These are phyloP conservation scores for Quercus phellos DNA, from an alignment of 331 rosid species.

Conservation along the genomic window DNA sequence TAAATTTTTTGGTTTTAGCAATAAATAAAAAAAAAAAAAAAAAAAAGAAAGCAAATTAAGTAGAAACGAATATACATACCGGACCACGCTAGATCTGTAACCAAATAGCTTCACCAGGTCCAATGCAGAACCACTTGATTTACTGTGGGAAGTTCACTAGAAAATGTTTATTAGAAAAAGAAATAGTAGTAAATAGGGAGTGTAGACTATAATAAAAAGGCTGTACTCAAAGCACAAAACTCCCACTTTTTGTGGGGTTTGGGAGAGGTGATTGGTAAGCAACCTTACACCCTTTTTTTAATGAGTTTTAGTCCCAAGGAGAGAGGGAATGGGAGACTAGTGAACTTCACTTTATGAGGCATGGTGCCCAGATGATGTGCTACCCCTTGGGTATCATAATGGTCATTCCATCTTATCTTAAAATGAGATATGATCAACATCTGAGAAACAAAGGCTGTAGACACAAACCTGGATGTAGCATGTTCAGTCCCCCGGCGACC, in stretches of 20 bases:
- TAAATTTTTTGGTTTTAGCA: neutral
- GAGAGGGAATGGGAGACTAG: no score
- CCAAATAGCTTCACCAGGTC: constrained; percentile 92
- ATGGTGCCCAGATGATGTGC: no score
- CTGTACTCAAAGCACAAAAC: no score
- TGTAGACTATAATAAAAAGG: neutral
- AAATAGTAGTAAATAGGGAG: neutral
- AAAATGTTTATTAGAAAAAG: neutral
- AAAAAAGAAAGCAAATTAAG: neutral
- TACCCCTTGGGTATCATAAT: neutral
- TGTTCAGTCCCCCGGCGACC: constrained; percentile 70
- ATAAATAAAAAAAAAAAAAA: neutral
- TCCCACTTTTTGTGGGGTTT: no score
- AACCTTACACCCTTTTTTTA: neutral
- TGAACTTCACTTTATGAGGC: no score
- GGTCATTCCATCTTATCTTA: neutral
- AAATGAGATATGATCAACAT: neutral
- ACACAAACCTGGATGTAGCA: constrained; percentile 57
- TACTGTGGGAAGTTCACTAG: constrained; percentile 43
- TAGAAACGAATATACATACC: constrained; percentile 48
- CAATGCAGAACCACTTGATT: constrained; percentile 64
- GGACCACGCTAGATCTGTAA: constrained; percentile 69
- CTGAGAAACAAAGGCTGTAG: neutral
- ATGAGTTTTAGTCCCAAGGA: no score
- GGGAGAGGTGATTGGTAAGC: no score